phyloP scores from a whole-genome alignment of 1,284 basidiomycete genomes.

The Ceratobasidium sp. region DNA sequence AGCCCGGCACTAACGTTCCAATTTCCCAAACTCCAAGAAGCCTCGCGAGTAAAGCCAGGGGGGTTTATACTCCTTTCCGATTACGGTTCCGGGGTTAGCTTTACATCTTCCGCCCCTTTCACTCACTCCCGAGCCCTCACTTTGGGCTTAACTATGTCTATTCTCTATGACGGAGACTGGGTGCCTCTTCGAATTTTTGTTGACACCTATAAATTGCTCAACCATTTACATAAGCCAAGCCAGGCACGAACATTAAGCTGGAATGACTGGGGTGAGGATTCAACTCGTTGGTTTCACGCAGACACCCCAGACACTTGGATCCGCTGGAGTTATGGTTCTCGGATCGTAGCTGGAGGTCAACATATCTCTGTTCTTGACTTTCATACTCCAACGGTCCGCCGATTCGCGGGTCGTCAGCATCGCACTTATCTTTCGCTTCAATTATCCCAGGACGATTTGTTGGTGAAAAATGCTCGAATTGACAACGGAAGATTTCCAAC shows the following conservation, averaged over 20 bases:
- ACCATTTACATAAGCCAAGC: neutral
- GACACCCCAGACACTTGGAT: slow-evolving; percentile 28
- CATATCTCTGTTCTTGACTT: slow-evolving; percentile 19
- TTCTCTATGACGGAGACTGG: neutral
- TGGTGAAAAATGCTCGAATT: too few relatives aligned
- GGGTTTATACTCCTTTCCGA: neutral
- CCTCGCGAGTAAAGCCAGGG: neutral
- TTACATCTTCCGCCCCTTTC: neutral
- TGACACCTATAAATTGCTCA: neutral
- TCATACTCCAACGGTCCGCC: neutral
- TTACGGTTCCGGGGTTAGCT: neutral
- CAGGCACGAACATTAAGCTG: neutral
- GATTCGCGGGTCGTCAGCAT: neutral
- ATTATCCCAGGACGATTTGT: neutral
- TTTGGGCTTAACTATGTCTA: neutral
- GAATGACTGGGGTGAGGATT: slow-evolving; percentile 32
- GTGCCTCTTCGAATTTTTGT: slow-evolving; percentile 13
- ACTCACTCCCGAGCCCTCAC: neutral
- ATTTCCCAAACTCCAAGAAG: neutral
- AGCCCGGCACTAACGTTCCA: neutral
- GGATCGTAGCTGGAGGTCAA: neutral
- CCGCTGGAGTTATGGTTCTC: slow-evolving; percentile 27
- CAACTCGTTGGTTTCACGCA: slow-evolving; percentile 31
- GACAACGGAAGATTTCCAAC: neutral
- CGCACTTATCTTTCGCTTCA: neutral